A percentile compares a stretch with the other conserved stretches of the same genome.
Evolutionary conservation across 305 asterid genomes (phyloP).

Genomic region (Fraxinus sp.): DNA sequence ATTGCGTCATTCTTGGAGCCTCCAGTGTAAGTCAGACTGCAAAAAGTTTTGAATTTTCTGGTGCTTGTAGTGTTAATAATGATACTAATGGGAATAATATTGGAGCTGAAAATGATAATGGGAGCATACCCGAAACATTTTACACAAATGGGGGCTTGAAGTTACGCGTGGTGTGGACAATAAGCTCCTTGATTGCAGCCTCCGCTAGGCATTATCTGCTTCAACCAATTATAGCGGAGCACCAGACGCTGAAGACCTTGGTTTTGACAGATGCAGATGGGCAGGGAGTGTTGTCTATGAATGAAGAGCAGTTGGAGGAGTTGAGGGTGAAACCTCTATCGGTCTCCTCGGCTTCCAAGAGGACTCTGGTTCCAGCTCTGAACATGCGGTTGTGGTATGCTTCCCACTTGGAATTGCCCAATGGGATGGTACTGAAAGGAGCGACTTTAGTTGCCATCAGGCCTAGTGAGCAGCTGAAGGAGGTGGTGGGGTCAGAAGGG

Average conservation of each 20-base stretch:
- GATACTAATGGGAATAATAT: not conserved
- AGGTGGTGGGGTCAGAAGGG: constrained; percentile 48
- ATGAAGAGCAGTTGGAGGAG: constrained; percentile 87
- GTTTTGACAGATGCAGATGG: constrained; percentile 80
- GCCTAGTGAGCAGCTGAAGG: constrained; percentile 78
- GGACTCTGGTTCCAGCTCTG: constrained; percentile 82
- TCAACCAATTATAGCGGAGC: constrained; percentile 86
- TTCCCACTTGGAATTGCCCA: constrained; percentile 70
- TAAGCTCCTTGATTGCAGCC: constrained; percentile 91
- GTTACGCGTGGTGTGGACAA: constrained; percentile 92
- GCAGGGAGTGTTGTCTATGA: constrained; percentile 84
- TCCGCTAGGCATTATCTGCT: constrained; percentile 89
- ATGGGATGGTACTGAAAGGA: constrained; percentile 78
- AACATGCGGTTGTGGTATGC: constrained; percentile 92
- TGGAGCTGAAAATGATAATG: constrained; percentile 51
- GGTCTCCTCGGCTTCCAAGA: constrained; percentile 80
- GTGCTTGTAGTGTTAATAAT: constrained; percentile 18
- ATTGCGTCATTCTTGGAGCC: constrained; percentile 85
- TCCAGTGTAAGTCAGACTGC: constrained; percentile 40
- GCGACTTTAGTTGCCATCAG: constrained; percentile 87
- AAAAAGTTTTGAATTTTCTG: constrained; percentile 8
- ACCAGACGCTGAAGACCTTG: constrained; percentile 66
- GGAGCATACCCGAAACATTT: constrained; percentile 88
- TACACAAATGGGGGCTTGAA: constrained; percentile 89
- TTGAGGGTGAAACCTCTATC: constrained; percentile 87